A percentile compares a stretch with the other conserved stretches of the same genome.
phyloP scores from a whole-genome alignment of 768 basidiomycete genomes.

The Calocybe cyanea region DNA sequence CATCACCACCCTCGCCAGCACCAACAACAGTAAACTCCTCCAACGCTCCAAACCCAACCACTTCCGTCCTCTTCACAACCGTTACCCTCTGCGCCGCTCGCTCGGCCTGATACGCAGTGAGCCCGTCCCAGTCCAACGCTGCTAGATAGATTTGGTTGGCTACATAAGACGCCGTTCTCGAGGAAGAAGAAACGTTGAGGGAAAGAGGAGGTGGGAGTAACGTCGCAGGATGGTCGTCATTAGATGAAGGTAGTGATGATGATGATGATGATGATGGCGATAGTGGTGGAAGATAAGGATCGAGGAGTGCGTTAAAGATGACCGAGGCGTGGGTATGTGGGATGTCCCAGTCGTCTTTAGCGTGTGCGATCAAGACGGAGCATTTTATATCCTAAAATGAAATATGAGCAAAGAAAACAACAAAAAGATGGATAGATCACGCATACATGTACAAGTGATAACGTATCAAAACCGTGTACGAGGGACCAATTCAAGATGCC shows the following conservation, averaged over 20 bases:
- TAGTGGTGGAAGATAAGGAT: slow-evolving; percentile 45
- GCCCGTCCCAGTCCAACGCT: slow-evolving; percentile 35
- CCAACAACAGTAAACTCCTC: slow-evolving; percentile 33
- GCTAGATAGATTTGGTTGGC: too few relatives aligned
- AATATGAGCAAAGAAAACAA: neutral
- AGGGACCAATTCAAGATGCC: slow-evolving; percentile 53
- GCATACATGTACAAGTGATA: slow-evolving; percentile 53
- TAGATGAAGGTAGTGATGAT: too few relatives aligned
- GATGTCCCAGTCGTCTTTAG: slow-evolving; percentile 71
- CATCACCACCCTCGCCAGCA: slow-evolving; percentile 17
- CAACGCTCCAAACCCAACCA: slow-evolving; percentile 47
- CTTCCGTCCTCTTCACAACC: slow-evolving; percentile 39
- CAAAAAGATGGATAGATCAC: neutral
- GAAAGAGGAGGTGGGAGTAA: slow-evolving; percentile 19
- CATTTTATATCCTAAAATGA: slow-evolving; percentile 53
- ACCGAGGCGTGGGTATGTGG: slow-evolving; percentile 62
- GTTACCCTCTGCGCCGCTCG: slow-evolving; percentile 34
- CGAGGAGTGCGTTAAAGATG: slow-evolving; percentile 66
- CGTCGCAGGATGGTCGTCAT: slow-evolving; percentile 19
- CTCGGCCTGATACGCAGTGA: slow-evolving; percentile 30
- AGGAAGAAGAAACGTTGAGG: slow-evolving; percentile 13
- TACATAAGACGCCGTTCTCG: too few relatives aligned
- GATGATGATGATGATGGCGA: too few relatives aligned
- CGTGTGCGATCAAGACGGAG: slow-evolving; percentile 70
- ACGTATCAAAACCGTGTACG: slow-evolving; percentile 58